Evolutionary conservation across 2,329 filamentous ascomycete species (phyloP), one percentile per base, ranked within the genome.

Genomic region (Fusarium hostae): DNA sequence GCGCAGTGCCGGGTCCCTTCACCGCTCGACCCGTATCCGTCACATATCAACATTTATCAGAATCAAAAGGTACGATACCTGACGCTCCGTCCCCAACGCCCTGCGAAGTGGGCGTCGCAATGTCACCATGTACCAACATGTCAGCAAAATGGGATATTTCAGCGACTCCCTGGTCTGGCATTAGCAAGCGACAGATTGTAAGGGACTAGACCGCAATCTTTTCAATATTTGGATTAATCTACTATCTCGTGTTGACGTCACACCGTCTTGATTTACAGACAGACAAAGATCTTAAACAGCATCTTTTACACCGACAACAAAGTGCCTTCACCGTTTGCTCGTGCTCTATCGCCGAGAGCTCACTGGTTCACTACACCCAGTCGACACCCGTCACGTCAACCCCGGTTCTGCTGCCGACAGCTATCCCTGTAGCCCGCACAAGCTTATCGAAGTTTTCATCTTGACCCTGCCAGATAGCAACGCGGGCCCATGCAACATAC

Each of bases 391-490:
- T 68, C 71, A 64, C 57, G 47, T 50, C 45, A 43, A 61, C 62
- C 66, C 70, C 43, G 39, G 66, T 47, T 52, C 56, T 54, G 51
- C 37, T 71, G 59, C 70, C 67, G 63, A 68, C 54, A 73, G 54
- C 54, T 61, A 73, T 50, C 66, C 67, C 56, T 73, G 60, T 51
- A 50, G 45, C 68, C 59, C 60, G 63, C 58, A 52, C 59, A 69
- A 72, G 60, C 68, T 74, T 74, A 74, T 74, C 66, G 67, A 66
- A 63, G 45, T 51, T 68, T 66, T 60, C 54, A 70, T 68, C 72
- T 74, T 45, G 59, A 63, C 59, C 54, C 61, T 72, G 56, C 55
- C 45, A 64, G 59, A 68, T 55, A 60, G 54, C 48, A 66, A 55
- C 55, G 26, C 35, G 50, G 55, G 59, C 63, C 68, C 67, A 57